Base-by-base conservation (phyloP, 306 rosid species). In the Nissolia schottii region DNA sequence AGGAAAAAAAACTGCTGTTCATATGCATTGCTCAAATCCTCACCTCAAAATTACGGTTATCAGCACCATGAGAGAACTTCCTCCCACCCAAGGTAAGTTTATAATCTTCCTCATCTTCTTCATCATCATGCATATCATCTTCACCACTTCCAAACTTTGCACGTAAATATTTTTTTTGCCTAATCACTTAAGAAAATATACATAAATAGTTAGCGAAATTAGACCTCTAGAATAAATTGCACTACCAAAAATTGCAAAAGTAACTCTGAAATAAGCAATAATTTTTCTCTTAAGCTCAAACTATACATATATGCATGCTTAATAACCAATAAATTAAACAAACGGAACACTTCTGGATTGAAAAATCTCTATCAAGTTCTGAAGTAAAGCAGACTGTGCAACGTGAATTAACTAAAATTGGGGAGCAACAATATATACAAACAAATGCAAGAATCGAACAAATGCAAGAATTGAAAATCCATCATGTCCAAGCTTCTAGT, bases 1-100 rank as follows among this genome's bases (percentile, higher is more conserved):
- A 56, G 46, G 27, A 70, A 38, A 64, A 19, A 15, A 64, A 19
- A 15, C n/a, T 22, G 7, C 28, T 71, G 57, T 50, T 40, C 13
- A 28, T 7, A 58, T 20, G 54, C 60, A 53, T 46, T 62, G 69
- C 49, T 40, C 68, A 63, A 56, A 63, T 49, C 51, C 74, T 74
- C 81, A 89, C 98, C 90, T 94, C 94, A 65, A 79, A 83, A 85
- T 89, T 84, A 59, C 84, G 82, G 86, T 91, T 94, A 28, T 94
- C 98, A 74, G 89, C 98, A 77, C 85, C 82, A 75, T 89, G 84
- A 3, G 55, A 22, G 61, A 43, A 41, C 63, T 61, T 80, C 70
- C 70, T 82, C 73, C 90, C 89, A 41, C 86, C 90, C 61, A 80
- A 73, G 10, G 73, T 18, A 18, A 32, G 64, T 49, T 43, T 71